A percentile compares a stretch with the other conserved stretches of the same genome.
Evolutionary conservation across 768 basidiomycete species (phyloP).

Genomic region (Agaricus sinodeliciosus): DNA sequence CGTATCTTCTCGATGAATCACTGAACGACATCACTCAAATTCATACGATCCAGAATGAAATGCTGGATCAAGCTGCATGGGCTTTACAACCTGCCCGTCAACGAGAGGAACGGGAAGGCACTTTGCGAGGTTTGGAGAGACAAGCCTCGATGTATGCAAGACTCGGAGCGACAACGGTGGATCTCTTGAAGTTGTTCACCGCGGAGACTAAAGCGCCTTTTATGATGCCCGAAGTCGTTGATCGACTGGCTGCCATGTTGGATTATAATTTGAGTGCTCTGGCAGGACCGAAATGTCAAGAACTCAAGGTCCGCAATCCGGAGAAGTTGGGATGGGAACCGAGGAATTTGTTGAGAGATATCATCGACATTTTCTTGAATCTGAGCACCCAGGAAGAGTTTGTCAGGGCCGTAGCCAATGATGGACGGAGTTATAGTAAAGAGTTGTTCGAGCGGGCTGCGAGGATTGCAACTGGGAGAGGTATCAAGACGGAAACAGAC

Average conservation of each 20-base stretch:
- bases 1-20: slow-evolving; percentile 96
- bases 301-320: slow-evolving; percentile 77
- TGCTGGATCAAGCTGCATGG: slow-evolving; percentile 73
- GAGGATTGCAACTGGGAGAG: slow-evolving; percentile 50
- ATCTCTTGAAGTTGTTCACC: slow-evolving; percentile 86
- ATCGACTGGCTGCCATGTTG: slow-evolving; percentile 92
- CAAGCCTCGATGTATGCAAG: slow-evolving; percentile 83
- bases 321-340: slow-evolving; percentile 91
- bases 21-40: slow-evolving; percentile 86
- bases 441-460: slow-evolving; percentile 79
- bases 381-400: slow-evolving; percentile 77
- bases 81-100: slow-evolving; percentile 56
- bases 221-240: slow-evolving; percentile 94
- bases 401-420: slow-evolving; percentile 81
- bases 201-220: slow-evolving; percentile 89
- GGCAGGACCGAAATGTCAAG: slow-evolving; percentile 82
- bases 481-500: slow-evolving; percentile 73
- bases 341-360: slow-evolving; percentile 71
- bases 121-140: slow-evolving; percentile 74
- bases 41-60: slow-evolving; percentile 77
- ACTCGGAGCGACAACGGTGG: slow-evolving; percentile 84
- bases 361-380: slow-evolving; percentile 88
- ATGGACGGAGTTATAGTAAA: slow-evolving; percentile 86
- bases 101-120: slow-evolving; percentile 77
- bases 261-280: slow-evolving; percentile 90